Base-by-base conservation (phyloP, 306 rosid species). In the Begonia masoniana region DNA sequence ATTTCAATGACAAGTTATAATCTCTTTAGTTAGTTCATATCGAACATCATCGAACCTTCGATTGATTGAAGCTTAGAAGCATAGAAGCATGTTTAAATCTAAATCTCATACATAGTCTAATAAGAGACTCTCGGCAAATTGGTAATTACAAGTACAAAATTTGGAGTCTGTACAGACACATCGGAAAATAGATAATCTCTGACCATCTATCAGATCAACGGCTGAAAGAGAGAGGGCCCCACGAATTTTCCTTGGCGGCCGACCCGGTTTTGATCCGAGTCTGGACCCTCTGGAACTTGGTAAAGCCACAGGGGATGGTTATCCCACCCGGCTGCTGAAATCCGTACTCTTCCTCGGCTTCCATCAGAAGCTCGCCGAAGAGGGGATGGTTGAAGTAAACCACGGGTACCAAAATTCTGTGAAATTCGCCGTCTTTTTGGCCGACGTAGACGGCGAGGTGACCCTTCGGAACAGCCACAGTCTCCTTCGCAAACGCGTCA, bases 391-490 rank as follows among this genome's bases (percentile, higher is more conserved):
- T 91, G 39, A 79, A 86, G 72, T 86, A 91, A 8, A 91, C 70
- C 65, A 86, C 94, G 2, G 99, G 99, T 52, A 91, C 88, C 70
- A 86, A n/a, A 3, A 83, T 94, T 0, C 99, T 72, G 46, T 57
- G 82, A 53, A 71, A 81, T 58, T 78, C 94, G 10, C 83, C 88
- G 71, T 79, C 92, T 14, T 77, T 71, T 63, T 83, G 82, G 1
- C 88, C 96, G 41, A 91, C 93, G 65, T 91, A 91, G 0, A 91
- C 94, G 4, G 96, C 99, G 71, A 81, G 58, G 55, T 86, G 79
- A 1, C 99, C 99, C 62, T 83, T 91, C 0, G 99, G 99, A 10
- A 86, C 92, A 11, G 74, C 19, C 14, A 43, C 19, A 1, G 60
- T n/a, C 51, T 50, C 57, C 39, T 14, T 52, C 1, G 55, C 56